Evolutionary conservation across 2,329 filamentous ascomycete genomes (phyloP), one percentile per base, ranked within the genome.

Genomic region (Fusarium duplospermum): DNA sequence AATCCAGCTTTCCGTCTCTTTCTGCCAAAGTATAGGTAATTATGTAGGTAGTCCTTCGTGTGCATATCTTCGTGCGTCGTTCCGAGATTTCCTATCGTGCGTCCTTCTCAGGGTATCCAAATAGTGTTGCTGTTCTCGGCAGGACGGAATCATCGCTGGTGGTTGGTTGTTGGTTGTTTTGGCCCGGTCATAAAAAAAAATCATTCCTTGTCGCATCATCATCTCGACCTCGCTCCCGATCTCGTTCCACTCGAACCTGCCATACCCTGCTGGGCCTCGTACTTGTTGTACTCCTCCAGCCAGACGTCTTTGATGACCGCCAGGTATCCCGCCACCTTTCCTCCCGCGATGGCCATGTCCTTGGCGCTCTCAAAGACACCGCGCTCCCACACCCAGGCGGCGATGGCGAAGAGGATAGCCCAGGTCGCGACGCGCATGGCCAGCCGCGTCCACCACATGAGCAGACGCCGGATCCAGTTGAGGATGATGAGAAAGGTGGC

Each of bases 391-490:
- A 92, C 85, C 69, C 88, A 86, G 20, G 91, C 84, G 0, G 86
- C 86, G 0, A 91, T 47, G 0, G 87, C 85, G 6, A 87, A 83
- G 3, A 95, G 75, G 2, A 84, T 81, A 2, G 87, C 88, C 90
- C 91, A 96, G 72, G 94, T 90, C 2, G 89, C 81, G 47, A 94
- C 75, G 27, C 88, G 84, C 72, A 94, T 81, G 13, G 87, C 86
- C 64, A 97, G 80, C n/a, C 89, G 86, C 62, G 94, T 89, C 90
- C 94, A 94, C 85, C 92, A 97, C 79, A 94, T 85, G 67, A 97
- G 86, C 22, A 94, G 84, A 69, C 94, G 89, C 70, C 91, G 90
- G 20, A 94, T 85, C 84, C 93, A 92, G 80, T 92, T 88, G 73
- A 96, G 85, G 66, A 95, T 81, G 79, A 94, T 86, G 61, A 96